phyloP scores from a whole-genome alignment of 305 asterid genomes.

The Lippia alba region DNA sequence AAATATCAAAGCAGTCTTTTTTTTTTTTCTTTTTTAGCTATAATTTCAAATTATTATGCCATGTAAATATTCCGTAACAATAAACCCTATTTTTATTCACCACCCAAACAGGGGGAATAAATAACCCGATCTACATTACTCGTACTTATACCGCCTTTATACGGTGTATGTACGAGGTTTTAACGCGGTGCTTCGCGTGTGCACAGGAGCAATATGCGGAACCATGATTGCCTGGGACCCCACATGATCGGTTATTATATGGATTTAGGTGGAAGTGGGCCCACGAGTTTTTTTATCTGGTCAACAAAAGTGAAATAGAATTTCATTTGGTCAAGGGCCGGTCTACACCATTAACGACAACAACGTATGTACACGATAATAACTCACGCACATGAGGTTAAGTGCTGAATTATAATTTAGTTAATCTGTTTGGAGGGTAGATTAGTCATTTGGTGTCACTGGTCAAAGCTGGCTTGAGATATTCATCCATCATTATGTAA shows the following conservation, averaged over 20 bases:
- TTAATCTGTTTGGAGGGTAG: constrained; percentile 6
- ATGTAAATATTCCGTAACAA: too few relatives aligned
- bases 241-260: not conserved
- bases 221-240: constrained; percentile 23
- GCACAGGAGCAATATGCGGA: constrained; percentile 29
- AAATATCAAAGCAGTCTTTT: too few relatives aligned
- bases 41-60: too few relatives aligned
- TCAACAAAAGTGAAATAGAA: constrained; percentile 19
- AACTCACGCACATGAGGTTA: too few relatives aligned
- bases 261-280: constrained; percentile 3
- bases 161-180: constrained; percentile 31
- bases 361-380: not conserved
- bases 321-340: constrained; percentile 24
- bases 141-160: not conserved
- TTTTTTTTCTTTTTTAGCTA: too few relatives aligned
- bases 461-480: constrained; percentile 31
- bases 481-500: constrained; percentile 22
- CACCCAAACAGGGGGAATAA: not conserved
- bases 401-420: too few relatives aligned
- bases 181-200: constrained; percentile 41
- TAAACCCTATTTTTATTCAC: too few relatives aligned
- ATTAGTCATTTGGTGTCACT: constrained; percentile 12
- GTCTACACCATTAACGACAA: not conserved
- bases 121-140: not conserved
- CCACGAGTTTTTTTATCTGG: not conserved